Conservation (phyloP, 495 filamentous ascomycete species). For the Lophium mytilinum region DNA sequence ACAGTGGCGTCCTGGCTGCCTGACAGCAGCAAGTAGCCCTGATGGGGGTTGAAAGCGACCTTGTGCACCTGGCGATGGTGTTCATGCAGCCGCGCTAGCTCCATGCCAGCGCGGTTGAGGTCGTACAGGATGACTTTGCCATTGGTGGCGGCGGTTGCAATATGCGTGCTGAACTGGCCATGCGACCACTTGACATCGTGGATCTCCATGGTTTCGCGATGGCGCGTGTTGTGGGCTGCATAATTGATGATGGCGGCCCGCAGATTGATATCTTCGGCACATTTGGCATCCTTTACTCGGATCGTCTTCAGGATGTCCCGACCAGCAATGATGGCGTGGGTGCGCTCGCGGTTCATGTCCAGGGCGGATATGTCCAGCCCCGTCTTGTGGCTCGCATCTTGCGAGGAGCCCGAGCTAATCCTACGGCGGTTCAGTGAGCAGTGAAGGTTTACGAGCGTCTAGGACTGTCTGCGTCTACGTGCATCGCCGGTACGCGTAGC, state of each 20-base stretch:
- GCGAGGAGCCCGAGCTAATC: conserved; percentile 54
- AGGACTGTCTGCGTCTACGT: background rate
- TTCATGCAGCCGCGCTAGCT: conserved; percentile 71
- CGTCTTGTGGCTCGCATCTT: conserved; percentile 65
- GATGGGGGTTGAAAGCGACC: conserved; percentile 80
- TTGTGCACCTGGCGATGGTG: conserved; percentile 88
- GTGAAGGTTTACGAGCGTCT: too few relatives aligned
- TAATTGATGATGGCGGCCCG: conserved; percentile 66
- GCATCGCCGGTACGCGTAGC: too few relatives aligned
- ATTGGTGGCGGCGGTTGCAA: conserved; percentile 77
- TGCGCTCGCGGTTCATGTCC: conserved; percentile 68
- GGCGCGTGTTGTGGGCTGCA: conserved; percentile 51
- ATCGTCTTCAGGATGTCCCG: conserved; percentile 80
- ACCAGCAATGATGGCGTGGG: conserved; percentile 71
- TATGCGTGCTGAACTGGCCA: conserved; percentile 52
- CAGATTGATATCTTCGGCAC: conserved; percentile 72
- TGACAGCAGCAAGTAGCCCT: conserved; percentile 68
- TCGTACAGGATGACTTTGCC: conserved; percentile 86
- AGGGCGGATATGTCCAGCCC: conserved; percentile 65
- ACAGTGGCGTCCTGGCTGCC: conserved; percentile 90
- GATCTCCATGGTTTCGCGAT: conserved; percentile 69
- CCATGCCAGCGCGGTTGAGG: conserved; percentile 62
- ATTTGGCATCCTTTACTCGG: conserved; percentile 57
- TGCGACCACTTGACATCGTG: conserved; percentile 82
- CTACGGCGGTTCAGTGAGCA: conserved; percentile 15